These are phyloP conservation scores for Rubroboletus pulcherrimus DNA, from an alignment of 768 basidiomycete genomes.

Conservation along the genomic window DNA sequence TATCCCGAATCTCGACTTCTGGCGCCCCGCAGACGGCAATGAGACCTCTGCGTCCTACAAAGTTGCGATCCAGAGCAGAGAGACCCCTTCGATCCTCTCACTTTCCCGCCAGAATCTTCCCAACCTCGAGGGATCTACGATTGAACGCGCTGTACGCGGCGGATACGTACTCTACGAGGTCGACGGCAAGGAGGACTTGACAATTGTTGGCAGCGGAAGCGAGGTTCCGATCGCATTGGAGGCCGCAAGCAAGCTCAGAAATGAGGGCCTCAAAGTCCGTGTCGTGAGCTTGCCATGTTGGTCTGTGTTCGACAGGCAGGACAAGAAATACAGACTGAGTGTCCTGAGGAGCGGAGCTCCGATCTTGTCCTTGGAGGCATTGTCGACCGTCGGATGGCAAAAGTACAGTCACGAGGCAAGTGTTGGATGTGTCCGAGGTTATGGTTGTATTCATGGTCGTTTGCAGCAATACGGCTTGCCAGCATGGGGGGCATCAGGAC, in stretches of 20 bases:
- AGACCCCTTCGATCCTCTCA: slow-evolving; percentile 80
- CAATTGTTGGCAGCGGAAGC: slow-evolving; percentile 84
- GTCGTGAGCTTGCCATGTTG: slow-evolving; percentile 89
- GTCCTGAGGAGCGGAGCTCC: slow-evolving; percentile 89
- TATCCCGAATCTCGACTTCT: slow-evolving; percentile 87
- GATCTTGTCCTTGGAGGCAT: slow-evolving; percentile 85
- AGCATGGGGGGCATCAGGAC: slow-evolving; percentile 86
- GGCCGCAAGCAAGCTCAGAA: slow-evolving; percentile 75
- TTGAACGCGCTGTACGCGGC: slow-evolving; percentile 79
- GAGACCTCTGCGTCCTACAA: slow-evolving; percentile 94
- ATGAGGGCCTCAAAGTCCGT: slow-evolving; percentile 74
- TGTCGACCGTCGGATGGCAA: slow-evolving; percentile 79
- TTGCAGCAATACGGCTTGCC: slow-evolving; percentile 64
- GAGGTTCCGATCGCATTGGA: slow-evolving; percentile 88
- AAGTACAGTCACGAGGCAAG: slow-evolving; percentile 83
- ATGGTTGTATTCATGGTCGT: neutral
- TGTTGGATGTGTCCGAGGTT: neutral
- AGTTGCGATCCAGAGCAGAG: slow-evolving; percentile 66
- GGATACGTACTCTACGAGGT: slow-evolving; percentile 89
- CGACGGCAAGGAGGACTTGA: slow-evolving; percentile 68
- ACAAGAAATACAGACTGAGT: slow-evolving; percentile 71
- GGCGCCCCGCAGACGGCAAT: slow-evolving; percentile 93
- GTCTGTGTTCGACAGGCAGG: slow-evolving; percentile 83
- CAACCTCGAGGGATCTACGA: slow-evolving; percentile 82
- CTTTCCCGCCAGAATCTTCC: slow-evolving; percentile 90